Evolutionary conservation across 257 asterid species (phyloP).

Genomic region (Solanum virginianum): DNA sequence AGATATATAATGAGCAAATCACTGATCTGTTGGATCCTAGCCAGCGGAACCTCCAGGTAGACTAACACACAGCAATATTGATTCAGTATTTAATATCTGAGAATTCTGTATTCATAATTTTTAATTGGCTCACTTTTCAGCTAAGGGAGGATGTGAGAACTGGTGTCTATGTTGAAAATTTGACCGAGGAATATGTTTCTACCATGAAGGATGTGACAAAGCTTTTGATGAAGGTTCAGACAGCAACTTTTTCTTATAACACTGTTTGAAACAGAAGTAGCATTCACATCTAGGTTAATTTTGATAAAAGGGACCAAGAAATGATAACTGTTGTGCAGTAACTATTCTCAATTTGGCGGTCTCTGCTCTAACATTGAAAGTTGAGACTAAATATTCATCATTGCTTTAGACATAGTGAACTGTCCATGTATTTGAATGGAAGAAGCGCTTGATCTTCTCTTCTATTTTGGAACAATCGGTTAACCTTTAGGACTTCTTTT

Average conservation of each 20-base stretch:
- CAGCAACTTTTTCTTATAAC: neutral
- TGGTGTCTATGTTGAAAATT: slow-evolving; percentile 95
- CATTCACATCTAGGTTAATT: neutral
- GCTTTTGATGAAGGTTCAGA: slow-evolving; percentile 75
- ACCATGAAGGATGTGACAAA: slow-evolving; percentile 81
- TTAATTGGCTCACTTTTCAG: slow-evolving; percentile 29
- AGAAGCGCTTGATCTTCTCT: neutral
- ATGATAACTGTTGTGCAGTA: neutral
- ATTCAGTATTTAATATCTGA: neutral
- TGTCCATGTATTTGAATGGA: neutral
- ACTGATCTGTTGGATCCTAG: slow-evolving; percentile 94
- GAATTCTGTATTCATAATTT: neutral
- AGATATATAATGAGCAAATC: slow-evolving; percentile 98
- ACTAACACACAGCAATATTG: neutral
- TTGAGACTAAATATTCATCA: neutral
- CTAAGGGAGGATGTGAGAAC: slow-evolving; percentile 84
- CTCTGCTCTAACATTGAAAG: neutral
- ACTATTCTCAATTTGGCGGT: neutral
- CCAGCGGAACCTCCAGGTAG: slow-evolving; percentile 92
- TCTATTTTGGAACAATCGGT: neutral
- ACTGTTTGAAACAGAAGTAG: neutral
- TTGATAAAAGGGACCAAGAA: neutral
- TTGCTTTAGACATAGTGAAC: neutral
- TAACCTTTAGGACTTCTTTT: neutral
- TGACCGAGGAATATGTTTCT: slow-evolving; percentile 84